Conservation (phyloP, 306 rosid species). For the Medicago arabica region DNA sequence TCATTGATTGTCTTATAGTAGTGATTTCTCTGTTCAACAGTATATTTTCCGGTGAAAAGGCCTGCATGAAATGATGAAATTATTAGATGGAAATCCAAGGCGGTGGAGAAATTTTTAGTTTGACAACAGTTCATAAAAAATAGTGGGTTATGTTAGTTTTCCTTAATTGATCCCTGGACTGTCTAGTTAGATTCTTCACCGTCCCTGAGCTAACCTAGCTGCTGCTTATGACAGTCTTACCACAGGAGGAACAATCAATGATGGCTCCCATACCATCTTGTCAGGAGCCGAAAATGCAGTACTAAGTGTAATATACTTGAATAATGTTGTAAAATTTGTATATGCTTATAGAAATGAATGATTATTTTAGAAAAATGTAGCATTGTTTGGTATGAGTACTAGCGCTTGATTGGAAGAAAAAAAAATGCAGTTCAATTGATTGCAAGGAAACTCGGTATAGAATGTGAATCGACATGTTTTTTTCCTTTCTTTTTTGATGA, state of each 20-base stretch:
- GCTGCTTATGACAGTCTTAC: constrained; percentile 7
- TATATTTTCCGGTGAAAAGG: constrained; percentile 7
- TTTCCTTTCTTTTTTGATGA: not conserved
- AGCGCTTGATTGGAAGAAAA: not conserved
- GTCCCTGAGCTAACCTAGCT: not conserved
- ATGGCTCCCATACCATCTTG: not conserved
- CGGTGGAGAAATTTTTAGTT: not conserved
- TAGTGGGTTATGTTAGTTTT: not conserved
- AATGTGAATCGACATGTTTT: not conserved
- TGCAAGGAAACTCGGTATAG: not conserved
- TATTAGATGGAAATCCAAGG: constrained; percentile 3
- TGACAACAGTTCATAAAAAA: not conserved
- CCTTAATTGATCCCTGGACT: not conserved
- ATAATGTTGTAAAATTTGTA: constrained; percentile 16
- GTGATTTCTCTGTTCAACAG: constrained; percentile 33
- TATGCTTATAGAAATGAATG: constrained; percentile 32
- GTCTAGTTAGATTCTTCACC: not conserved
- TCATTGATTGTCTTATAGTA: constrained; percentile 11
- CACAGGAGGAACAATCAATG: not conserved
- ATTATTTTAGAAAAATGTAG: not conserved
- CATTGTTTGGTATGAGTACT: constrained; percentile 4
- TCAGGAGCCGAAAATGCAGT: constrained; percentile 8
- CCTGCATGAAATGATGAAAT: not conserved
- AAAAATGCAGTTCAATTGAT: not conserved
- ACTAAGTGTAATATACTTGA: not conserved